Evolutionary conservation across 225 moss, liverwort and hornwort genomes (phyloP), one percentile per base, ranked within the genome.

Genomic region (Marchantia paleacea): DNA sequence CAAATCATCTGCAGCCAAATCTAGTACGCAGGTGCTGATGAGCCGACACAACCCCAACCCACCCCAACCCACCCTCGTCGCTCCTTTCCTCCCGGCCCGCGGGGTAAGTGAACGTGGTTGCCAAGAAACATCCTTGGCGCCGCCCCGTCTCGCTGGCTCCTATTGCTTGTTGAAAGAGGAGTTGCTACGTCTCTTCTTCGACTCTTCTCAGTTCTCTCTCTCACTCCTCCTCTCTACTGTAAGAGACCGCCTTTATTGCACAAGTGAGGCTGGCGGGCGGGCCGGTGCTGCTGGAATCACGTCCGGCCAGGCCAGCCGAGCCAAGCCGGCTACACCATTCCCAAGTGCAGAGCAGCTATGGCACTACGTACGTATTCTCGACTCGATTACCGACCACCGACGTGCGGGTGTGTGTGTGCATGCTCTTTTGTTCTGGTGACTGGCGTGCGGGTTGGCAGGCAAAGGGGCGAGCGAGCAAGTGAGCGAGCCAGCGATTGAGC

Each of bases 251-350:
- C 66, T 66, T 66, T 66, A 66, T 66, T 29, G 29, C 64, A 64
- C 3, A 26, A 9, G 64, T n/a, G 64, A 26, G 4, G 64, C 24
- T 25, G 64, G 25, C 64, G 64, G 64, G 25, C 64, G 16, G 64
- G 25, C 66, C 10, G 66, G 10, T 66, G 66, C 26, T 66, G 66
- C 66, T 66, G 66, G 66, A 66, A 66, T 66, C 66, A 66, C 66
- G 66, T 28, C 25, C 66, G 66, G 66, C 26, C 25, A 64, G 64
- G 64, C 64, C 64, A 64, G 64, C 64, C 64, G 25, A 66, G 28
- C 66, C 66, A 24, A 62, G 62, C 66, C 28, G 29, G 66, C 66
- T 66, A 28, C 66, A 66, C 66, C 66, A 29, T 66, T 66, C 66
- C 28, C 66, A n/a, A 66, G 66, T 66, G 66, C 66, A 66, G 12